phyloP scores from a whole-genome alignment of 257 asterid species.

The Nicotiana tomentosiformis region DNA sequence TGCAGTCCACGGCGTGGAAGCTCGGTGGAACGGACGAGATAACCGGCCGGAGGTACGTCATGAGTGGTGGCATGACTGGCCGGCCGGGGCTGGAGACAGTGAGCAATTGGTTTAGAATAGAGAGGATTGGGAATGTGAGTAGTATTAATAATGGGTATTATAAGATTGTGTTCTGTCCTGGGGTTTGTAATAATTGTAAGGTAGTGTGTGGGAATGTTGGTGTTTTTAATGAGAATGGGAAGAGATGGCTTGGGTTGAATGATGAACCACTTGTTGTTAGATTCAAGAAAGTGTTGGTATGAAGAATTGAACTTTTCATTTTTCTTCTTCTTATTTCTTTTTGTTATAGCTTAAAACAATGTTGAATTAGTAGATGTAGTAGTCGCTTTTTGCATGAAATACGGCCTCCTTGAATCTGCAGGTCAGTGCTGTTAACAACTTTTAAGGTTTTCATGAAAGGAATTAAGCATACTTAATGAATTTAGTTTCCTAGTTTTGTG shows the following conservation, averaged over 20 bases:
- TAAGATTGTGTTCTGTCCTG: slow-evolving; percentile 48
- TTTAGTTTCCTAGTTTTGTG: too few species aligned
- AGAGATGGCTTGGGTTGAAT: slow-evolving; percentile 44
- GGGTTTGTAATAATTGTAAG: slow-evolving; percentile 30
- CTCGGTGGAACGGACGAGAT: slow-evolving; percentile 18
- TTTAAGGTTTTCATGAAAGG: too few species aligned
- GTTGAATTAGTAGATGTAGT: neutral
- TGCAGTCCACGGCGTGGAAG: slow-evolving; percentile 52
- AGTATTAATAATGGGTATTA: neutral
- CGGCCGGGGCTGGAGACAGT: slow-evolving; percentile 36
- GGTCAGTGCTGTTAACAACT: too few species aligned
- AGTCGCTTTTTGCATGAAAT: neutral
- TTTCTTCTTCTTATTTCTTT: neutral
- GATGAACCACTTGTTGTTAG: slow-evolving; percentile 32
- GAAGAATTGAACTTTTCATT: neutral
- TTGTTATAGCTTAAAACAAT: too few species aligned
- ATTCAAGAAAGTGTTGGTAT: slow-evolving; percentile 27
- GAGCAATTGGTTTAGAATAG: slow-evolving; percentile 48
- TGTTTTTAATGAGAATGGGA: slow-evolving; percentile 36
- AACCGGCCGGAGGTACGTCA: slow-evolving; percentile 36
- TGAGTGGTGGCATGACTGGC: slow-evolving; percentile 37
- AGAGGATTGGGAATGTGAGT: slow-evolving; percentile 23
- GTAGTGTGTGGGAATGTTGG: slow-evolving; percentile 45
- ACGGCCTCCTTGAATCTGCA: too few species aligned
- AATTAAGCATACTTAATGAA: too few species aligned